These are phyloP conservation scores for Trametes polyzona DNA, from an alignment of 1,284 basidiomycete genomes.

Conservation along the genomic window DNA sequence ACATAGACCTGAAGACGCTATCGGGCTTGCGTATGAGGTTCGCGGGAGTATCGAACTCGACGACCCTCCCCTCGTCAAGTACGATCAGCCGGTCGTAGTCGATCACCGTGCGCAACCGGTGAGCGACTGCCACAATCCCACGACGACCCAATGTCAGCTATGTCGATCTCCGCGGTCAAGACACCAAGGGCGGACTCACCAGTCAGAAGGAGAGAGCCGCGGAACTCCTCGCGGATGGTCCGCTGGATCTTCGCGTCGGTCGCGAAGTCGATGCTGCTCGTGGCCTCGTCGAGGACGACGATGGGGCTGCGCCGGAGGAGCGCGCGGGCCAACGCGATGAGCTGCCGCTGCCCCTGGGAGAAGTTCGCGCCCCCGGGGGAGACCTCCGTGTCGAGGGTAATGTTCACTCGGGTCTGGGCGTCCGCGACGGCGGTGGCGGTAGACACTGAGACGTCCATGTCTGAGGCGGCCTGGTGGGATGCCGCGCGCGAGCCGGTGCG, in stretches of 20 bases:
- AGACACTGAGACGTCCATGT: slow-evolving; percentile 36
- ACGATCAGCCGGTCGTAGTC: slow-evolving; percentile 84
- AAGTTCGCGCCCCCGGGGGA: slow-evolving; percentile 84
- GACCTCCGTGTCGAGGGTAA: slow-evolving; percentile 74
- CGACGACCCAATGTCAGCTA: background rate
- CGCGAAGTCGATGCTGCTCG: slow-evolving; percentile 74
- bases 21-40: background rate
- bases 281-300: slow-evolving; percentile 86
- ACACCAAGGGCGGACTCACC: no score
- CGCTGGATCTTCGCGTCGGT: slow-evolving; percentile 80
- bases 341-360: slow-evolving; percentile 83
- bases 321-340: slow-evolving; percentile 81
- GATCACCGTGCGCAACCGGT: slow-evolving; percentile 62
- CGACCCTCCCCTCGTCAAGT: slow-evolving; percentile 78
- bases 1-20: slow-evolving; percentile 72
- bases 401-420: slow-evolving; percentile 52
- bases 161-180: background rate
- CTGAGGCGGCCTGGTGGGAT: no score
- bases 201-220: slow-evolving; percentile 59
- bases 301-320: slow-evolving; percentile 76
- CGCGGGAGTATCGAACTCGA: slow-evolving; percentile 83
- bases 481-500: slow-evolving; percentile 51
- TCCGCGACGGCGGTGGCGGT: slow-evolving; percentile 49
- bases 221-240: slow-evolving; percentile 82
- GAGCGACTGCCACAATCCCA: no score